Conservation (phyloP, 257 asterid species). For the Schizonepeta tenuifolia region DNA sequence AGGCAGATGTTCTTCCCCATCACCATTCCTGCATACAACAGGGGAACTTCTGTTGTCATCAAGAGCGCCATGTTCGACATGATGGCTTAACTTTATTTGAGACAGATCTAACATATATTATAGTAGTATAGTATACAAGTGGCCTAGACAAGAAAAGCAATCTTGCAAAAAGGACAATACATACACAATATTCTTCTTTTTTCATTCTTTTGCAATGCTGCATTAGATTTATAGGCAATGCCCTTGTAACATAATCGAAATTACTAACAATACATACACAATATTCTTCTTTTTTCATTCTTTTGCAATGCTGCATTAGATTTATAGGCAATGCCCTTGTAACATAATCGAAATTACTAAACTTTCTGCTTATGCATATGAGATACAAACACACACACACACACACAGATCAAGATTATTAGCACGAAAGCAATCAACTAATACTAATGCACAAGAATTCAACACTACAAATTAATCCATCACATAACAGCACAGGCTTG, state of each 20-base stretch:
- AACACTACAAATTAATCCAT: slow-evolving; percentile 7
- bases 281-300: background rate
- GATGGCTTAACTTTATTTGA: slow-evolving; percentile 30
- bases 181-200: background rate
- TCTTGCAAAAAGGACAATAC: too few relatives aligned
- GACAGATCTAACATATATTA: too few relatives aligned
- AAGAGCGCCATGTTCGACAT: slow-evolving; percentile 62
- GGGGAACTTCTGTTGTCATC: slow-evolving; percentile 52
- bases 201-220: background rate
- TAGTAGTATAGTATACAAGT: too few relatives aligned
- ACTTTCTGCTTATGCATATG: too few relatives aligned
- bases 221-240: background rate
- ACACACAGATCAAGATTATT: too few relatives aligned
- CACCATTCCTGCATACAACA: slow-evolving; percentile 54
- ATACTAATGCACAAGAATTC: too few relatives aligned
- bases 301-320: background rate
- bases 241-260: background rate
- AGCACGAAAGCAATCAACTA: too few relatives aligned
- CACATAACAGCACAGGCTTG: slow-evolving; percentile 81
- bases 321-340: background rate
- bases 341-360: too few relatives aligned
- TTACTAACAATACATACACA: background rate
- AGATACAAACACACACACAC: too few relatives aligned
- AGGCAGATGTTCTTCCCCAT: slow-evolving; percentile 66
- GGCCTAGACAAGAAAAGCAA: background rate